Conservation (phyloP, 331 rosid genomes). For the Cucumis variabilis region DNA sequence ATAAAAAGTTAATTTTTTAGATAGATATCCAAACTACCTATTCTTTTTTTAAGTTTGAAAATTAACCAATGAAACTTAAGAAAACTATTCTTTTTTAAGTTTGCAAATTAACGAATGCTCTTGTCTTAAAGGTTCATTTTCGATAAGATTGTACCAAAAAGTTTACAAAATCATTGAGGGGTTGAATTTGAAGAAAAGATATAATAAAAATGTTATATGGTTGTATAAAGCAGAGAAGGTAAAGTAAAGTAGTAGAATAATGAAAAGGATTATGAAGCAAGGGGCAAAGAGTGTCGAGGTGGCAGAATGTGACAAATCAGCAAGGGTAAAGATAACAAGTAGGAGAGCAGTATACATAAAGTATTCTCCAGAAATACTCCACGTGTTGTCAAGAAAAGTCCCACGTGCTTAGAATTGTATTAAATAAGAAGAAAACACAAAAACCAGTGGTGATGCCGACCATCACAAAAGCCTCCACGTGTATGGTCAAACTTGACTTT, state of each 20-base stretch:
- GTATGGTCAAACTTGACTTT: conserved; percentile 21
- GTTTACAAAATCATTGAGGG: too few species aligned
- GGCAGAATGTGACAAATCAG: not conserved
- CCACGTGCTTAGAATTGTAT: conserved; percentile 6
- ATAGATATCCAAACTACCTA: too few species aligned
- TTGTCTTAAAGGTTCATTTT: too few species aligned
- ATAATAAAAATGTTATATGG: not conserved
- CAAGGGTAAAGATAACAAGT: not conserved
- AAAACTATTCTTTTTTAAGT: too few species aligned
- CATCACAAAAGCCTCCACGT: conserved; percentile 10
- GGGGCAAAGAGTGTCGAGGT: not conserved
- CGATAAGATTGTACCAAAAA: too few species aligned
- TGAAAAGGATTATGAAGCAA: not conserved
- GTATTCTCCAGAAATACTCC: not conserved
- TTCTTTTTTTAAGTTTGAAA: too few species aligned
- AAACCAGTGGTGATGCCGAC: not conserved
- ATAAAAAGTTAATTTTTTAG: too few species aligned
- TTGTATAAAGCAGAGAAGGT: not conserved
- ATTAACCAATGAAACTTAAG: too few species aligned
- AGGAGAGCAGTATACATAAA: not conserved
- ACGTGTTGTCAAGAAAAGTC: not conserved
- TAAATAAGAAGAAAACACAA: not conserved
- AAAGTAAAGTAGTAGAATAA: not conserved
- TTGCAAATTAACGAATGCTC: too few species aligned
- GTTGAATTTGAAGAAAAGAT: too few species aligned